Conservation (phyloP, 2,329 filamentous ascomycete species). For the Aspergillus ibericus region DNA sequence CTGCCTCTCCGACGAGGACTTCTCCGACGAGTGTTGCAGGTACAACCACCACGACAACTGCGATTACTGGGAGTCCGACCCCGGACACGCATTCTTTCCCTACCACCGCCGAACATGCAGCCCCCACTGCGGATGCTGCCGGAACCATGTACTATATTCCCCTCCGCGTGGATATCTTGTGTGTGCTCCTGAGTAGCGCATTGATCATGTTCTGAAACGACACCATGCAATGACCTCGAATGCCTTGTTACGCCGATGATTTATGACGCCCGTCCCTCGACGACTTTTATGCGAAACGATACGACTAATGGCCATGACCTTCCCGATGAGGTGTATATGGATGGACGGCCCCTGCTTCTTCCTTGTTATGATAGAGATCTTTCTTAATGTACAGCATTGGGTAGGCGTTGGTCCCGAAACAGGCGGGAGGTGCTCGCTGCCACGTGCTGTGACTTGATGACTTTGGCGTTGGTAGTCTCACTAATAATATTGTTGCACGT, state of each 20-base stretch:
- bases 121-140: constrained; percentile 23
- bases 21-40: constrained; percentile 1
- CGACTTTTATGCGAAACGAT: constrained; percentile 7
- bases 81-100: background rate
- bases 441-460: background rate
- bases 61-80: background rate
- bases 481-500: background rate
- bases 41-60: constrained; percentile 9
- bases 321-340: constrained; percentile 12
- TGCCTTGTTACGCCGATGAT: background rate
- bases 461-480: background rate
- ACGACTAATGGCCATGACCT: constrained; percentile 10
- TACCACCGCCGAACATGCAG: constrained; percentile 10
- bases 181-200: constrained; percentile 23
- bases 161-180: constrained; percentile 20
- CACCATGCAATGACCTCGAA: background rate
- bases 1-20: constrained; percentile 5
- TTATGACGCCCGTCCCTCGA: background rate
- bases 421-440: background rate
- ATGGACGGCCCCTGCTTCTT: constrained; percentile 1
- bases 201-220: constrained; percentile 19
- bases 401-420: background rate
- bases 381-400: constrained; percentile 2
- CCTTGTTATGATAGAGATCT: constrained; percentile 1
- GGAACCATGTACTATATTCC: constrained; percentile 13